Evolutionary conservation across 306 rosid species (phyloP), one percentile per base, ranked within the genome.

Genomic region (Vicia villosa): DNA sequence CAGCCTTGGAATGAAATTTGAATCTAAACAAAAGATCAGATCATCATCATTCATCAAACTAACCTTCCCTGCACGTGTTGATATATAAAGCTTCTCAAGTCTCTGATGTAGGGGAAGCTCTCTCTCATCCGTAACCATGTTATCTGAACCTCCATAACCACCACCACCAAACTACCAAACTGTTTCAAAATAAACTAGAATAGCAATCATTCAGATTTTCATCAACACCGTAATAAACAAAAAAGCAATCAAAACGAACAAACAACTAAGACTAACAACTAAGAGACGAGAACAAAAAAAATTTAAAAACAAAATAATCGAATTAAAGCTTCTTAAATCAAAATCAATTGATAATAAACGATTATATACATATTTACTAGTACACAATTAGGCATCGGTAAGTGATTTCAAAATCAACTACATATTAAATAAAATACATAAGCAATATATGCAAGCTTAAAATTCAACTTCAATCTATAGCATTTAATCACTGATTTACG

Each of bases 31-130:
- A 50, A 77, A 17, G 1, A 49, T 61, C 62, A 19, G 3, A 49
- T 56, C 58, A 19, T 38, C 63, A 57, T 41, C 43, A 17, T 19
- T 66, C 72, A 82, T 75, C 10, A 65, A 76, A 46, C 52, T 58
- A 72, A 93, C 98, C 97, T 93, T 90, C 70, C 87, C 97, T 1
- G 89, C 98, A 59, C 98, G 98, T 15, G 98, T 93, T 55, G 98
- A 93, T 77, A 93, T 74, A 79, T 90, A 93, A 68, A 93, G 96
- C 78, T 81, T 90, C 75, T 93, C 98, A 47, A 93, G 97, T 80
- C 76, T 93, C 77, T 90, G 96, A 73, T 93, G 90, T 57, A 82
- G 85, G 46, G 75, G 87, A 26, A 82, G 83, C 73, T 90, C 98
- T 76, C 81, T 83, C 82, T 80, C 90, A 73, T 90, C 94, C 5